Evolutionary conservation across 805 yeast genomes (phyloP).

Genomic region (Candida ulmi): DNA sequence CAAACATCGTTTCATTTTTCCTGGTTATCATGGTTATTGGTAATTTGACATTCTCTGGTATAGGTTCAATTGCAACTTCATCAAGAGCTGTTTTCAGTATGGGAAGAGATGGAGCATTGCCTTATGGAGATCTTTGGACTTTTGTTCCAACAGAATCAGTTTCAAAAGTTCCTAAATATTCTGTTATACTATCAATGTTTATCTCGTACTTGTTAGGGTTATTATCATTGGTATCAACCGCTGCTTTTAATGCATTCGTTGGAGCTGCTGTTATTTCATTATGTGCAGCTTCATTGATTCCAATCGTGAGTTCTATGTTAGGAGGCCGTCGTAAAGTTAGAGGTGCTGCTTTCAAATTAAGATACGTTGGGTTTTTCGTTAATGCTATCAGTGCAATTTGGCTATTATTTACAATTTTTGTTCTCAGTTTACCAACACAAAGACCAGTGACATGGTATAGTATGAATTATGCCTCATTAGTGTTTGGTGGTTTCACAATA

Average conservation of each 20-base stretch:
- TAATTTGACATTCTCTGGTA: conserved; percentile 68
- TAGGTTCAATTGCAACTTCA: conserved; percentile 76
- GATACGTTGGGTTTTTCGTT: conserved; percentile 56
- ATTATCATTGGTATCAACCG: conserved; percentile 60
- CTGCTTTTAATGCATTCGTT: conserved; percentile 79
- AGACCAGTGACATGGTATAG: conserved; percentile 40
- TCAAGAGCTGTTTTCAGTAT: conserved; percentile 79
- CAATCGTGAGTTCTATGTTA: conserved; percentile 57
- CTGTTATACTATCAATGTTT: conserved; percentile 57
- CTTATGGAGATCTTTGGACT: conserved; percentile 58
- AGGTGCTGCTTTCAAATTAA: conserved; percentile 64
- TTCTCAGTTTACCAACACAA: conserved; percentile 69
- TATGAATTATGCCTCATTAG: conserved; percentile 55
- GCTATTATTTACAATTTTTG: conserved; percentile 50
- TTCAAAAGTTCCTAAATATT: conserved; percentile 63
- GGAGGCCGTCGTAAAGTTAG: conserved; percentile 55
- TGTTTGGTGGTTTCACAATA: conserved; percentile 44
- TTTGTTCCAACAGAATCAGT: conserved; percentile 51
- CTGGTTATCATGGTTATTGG: conserved; percentile 63
- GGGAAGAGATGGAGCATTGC: conserved; percentile 80
- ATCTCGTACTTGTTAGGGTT: conserved; percentile 57
- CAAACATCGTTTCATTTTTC: conserved; percentile 62
- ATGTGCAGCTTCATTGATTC: conserved; percentile 72
- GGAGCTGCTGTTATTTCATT: conserved; percentile 76
- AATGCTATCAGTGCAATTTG: conserved; percentile 56